A percentile compares a stretch with the other conserved stretches of the same genome.
Conservation (phyloP, 305 asterid species). For the Galium porrigens region DNA sequence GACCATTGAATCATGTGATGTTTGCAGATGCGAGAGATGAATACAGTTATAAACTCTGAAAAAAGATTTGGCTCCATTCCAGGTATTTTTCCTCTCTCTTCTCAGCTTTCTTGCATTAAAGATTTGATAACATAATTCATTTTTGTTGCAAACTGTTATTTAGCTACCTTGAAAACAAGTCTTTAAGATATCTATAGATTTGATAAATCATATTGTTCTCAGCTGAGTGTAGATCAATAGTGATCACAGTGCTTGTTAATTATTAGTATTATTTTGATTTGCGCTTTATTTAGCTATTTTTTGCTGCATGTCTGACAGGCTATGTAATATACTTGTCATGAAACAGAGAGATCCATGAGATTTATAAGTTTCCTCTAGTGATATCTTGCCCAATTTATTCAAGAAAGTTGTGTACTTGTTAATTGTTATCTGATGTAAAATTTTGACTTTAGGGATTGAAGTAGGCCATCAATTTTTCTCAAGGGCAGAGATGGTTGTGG, state of each 20-base stretch:
- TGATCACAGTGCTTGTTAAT: not conserved
- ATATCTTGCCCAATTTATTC: not conserved
- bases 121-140: not conserved
- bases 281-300: not conserved
- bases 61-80: constrained; percentile 52
- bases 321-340: not conserved
- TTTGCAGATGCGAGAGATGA: constrained; percentile 46
- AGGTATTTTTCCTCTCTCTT: constrained; percentile 35
- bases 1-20: not conserved
- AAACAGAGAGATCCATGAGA: not conserved
- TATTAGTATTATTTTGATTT: not conserved
- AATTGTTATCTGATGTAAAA: constrained; percentile 6
- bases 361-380: not conserved
- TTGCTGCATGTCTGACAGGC: not conserved
- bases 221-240: not conserved
- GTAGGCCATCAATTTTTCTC: constrained; percentile 87
- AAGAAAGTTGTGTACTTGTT: not conserved
- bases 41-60: constrained; percentile 25
- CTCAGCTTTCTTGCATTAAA: not conserved
- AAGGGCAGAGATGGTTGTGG: constrained; percentile 78
- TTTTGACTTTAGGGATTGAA: constrained; percentile 52
- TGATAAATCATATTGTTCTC: not conserved
- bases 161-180: not conserved
- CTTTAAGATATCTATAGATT: not conserved
- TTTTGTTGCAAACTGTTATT: not conserved